A percentile compares a stretch with the other conserved stretches of the same genome.
These are phyloP conservation scores for Krasilnikovozyma curviuscula DNA, from an alignment of 768 basidiomycete species.

Conservation along the genomic window DNA sequence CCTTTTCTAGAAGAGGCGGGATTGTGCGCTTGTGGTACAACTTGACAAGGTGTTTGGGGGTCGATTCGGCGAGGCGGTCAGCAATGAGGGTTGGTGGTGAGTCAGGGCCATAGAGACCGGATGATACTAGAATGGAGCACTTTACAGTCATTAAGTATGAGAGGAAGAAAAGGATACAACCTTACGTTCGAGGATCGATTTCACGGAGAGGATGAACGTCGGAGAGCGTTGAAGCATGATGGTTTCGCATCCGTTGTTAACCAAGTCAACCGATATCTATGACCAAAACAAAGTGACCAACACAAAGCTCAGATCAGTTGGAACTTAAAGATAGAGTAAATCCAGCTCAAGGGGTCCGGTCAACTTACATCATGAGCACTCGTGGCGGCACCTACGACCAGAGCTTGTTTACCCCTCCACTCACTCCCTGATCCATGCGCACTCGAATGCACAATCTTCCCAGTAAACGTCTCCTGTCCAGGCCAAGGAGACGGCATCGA, in stretches of 20 bases:
- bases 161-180: conserved; percentile 2
- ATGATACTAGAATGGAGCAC: conserved; percentile 23
- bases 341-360: not conserved
- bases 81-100: conserved; percentile 28
- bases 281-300: not conserved
- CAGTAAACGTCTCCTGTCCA: conserved; percentile 12
- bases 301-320: not conserved
- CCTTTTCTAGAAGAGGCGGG: conserved; percentile 15
- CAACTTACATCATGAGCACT: conserved; percentile 18
- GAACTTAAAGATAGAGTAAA: not conserved
- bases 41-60: conserved; percentile 29
- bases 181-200: conserved; percentile 15
- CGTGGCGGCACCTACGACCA: conserved; percentile 18
- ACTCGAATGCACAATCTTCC: not conserved
- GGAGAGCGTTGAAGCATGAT: conserved; percentile 21
- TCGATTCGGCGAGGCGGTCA: conserved; percentile 35
- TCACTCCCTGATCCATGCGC: not conserved
- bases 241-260: conserved; percentile 17
- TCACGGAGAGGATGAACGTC: conserved; percentile 21
- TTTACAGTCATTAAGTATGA: not conserved
- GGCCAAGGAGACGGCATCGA: conserved; percentile 32
- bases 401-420: not conserved
- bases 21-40: conserved; percentile 28
- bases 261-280: conserved; percentile 20
- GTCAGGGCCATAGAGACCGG: conserved; percentile 24